Percentiles rank a stretch among this genome's conserved stretches.
Conservation (phyloP, 257 asterid species). For the Solanum tarijense region DNA sequence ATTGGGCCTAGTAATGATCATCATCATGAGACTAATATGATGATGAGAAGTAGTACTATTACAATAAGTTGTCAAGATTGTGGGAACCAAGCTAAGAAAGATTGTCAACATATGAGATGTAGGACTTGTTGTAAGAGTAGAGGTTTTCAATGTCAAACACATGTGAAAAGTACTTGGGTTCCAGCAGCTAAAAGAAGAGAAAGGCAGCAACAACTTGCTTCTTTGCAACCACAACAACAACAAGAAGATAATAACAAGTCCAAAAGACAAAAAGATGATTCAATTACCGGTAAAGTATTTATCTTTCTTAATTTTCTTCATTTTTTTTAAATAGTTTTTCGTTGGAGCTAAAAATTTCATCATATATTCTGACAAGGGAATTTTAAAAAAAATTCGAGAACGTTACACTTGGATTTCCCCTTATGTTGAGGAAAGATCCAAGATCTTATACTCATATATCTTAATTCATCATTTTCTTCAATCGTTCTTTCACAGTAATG, state of each 20-base stretch:
- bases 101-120: conserved; percentile 47
- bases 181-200: conserved; percentile 54
- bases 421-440: background rate
- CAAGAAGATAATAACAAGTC: background rate
- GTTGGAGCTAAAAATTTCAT: background rate
- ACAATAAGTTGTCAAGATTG: conserved; percentile 49
- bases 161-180: conserved; percentile 65
- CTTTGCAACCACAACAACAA: background rate
- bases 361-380: background rate
- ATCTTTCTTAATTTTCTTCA: background rate
- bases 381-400: background rate
- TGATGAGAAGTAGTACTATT: conserved; percentile 13
- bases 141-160: conserved; percentile 45
- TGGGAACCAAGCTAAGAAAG: conserved; percentile 64
- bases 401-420: background rate
- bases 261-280: conserved; percentile 19
- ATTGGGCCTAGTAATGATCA: background rate
- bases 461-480: background rate
- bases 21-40: background rate
- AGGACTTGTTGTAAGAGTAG: conserved; percentile 63
- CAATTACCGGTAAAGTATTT: background rate
- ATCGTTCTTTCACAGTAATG: background rate
- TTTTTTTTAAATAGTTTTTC: background rate
- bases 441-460: background rate
- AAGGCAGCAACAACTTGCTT: conserved; percentile 21